A percentile compares a stretch with the other conserved stretches of the same genome.
phyloP scores from a whole-genome alignment of 495 filamentous ascomycete species.

The Hyaloscypha finlandica region DNA sequence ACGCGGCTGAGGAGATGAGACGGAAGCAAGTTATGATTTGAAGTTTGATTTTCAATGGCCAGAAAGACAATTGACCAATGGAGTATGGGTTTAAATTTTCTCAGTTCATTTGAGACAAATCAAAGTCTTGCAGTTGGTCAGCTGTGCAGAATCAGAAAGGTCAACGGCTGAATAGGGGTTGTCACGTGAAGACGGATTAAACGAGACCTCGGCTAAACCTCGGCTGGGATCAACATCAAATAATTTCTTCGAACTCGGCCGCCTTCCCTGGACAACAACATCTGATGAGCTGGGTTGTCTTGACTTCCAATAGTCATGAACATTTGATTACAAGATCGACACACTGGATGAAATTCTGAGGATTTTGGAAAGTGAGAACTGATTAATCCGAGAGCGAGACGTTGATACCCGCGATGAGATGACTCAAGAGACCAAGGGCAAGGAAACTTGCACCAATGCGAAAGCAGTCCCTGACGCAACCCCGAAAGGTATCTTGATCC shows the following conservation, averaged over 20 bases:
- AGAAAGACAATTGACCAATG: no score
- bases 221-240: neutral
- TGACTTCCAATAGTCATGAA: neutral
- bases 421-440: neutral
- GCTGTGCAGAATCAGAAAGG: neutral
- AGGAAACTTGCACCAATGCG: neutral
- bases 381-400: neutral
- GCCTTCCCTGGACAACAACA: neutral
- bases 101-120: neutral
- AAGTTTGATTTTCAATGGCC: no score
- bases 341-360: neutral
- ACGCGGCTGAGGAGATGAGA: no score
- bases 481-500: neutral
- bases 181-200: neutral
- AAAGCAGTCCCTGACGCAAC: neutral
- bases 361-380: no score
- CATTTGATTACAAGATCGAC: neutral
- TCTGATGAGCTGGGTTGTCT: neutral
- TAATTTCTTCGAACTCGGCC: neutral
- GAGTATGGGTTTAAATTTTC: no score
- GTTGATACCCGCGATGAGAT: slow-evolving; percentile 17
- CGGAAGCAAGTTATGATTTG: no score
- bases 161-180: neutral
- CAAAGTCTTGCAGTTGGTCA: neutral
- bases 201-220: neutral